Conservation (phyloP, 305 asterid genomes). For the Fraxinus platypoda region DNA sequence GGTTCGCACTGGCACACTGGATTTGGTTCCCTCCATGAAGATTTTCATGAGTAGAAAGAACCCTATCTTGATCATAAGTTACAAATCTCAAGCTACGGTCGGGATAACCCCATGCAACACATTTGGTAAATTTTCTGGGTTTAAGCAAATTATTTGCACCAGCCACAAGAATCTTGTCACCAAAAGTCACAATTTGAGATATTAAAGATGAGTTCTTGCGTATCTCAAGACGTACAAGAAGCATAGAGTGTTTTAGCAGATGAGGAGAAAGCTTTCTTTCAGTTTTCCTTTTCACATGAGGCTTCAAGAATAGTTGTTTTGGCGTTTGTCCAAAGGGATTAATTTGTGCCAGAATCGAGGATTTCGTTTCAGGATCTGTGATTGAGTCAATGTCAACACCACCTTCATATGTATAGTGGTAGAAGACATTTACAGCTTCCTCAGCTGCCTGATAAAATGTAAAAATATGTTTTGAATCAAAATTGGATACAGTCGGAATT, state of each 20-base stretch:
- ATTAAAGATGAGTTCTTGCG: constrained; percentile 75
- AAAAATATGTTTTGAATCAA: constrained; percentile 9
- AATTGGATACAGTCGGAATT: neutral
- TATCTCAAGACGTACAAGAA: constrained; percentile 72
- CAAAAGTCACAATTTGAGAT: constrained; percentile 65
- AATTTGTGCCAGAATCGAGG: constrained; percentile 94
- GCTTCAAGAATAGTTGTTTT: constrained; percentile 80
- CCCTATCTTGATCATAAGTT: constrained; percentile 83
- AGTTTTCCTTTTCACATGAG: constrained; percentile 85
- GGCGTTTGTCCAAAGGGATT: constrained; percentile 99
- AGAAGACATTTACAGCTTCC: constrained; percentile 96
- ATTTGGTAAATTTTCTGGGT: constrained; percentile 72
- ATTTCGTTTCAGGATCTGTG: constrained; percentile 94
- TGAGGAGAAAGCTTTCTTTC: constrained; percentile 73
- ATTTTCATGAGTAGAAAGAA: constrained; percentile 89
- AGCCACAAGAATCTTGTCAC: constrained; percentile 79
- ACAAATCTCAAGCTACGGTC: constrained; percentile 87
- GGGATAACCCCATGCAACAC: constrained; percentile 93
- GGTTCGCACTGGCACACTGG: constrained; percentile 83
- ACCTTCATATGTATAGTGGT: constrained; percentile 96
- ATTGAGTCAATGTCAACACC: constrained; percentile 97
- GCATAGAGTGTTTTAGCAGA: constrained; percentile 66
- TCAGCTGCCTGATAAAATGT: constrained; percentile 77
- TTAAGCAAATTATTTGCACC: constrained; percentile 74
- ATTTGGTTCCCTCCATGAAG: constrained; percentile 96